These are phyloP conservation scores for Neodidymelliopsis sp. DNA, from an alignment of 2,329 filamentous ascomycete genomes.

Conservation along the genomic window DNA sequence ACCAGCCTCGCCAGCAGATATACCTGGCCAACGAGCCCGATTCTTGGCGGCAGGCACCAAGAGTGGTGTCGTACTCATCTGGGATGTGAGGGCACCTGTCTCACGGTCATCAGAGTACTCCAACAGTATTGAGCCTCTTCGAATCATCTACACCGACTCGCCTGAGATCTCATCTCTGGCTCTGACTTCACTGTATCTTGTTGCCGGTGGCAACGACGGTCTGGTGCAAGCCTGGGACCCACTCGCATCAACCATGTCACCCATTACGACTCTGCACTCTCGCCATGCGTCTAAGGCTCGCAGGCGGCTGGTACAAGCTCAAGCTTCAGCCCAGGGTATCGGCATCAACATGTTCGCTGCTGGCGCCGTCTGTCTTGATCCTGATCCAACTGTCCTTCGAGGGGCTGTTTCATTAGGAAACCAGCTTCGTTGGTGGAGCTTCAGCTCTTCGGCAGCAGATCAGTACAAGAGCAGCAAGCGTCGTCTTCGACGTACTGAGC, in stretches of 20 bases:
- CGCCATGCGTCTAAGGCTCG: constrained; percentile 83
- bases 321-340: constrained; percentile 70
- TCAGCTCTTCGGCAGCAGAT: constrained; percentile 79
- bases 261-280: constrained; percentile 86
- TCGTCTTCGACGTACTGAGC: constrained; percentile 73
- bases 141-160: constrained; percentile 87
- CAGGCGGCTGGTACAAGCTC: constrained; percentile 73
- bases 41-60: constrained; percentile 83
- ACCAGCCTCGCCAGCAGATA: constrained; percentile 61
- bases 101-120: constrained; percentile 62
- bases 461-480: constrained; percentile 80
- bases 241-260: constrained; percentile 78
- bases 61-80: constrained; percentile 77
- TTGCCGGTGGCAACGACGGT: constrained; percentile 93
- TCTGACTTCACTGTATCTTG: constrained; percentile 83
- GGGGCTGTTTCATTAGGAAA: constrained; percentile 88
- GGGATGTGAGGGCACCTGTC: constrained; percentile 78
- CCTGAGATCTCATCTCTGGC: constrained; percentile 85
- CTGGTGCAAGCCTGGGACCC: constrained; percentile 97
- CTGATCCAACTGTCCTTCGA: constrained; percentile 83
- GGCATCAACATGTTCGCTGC: constrained; percentile 82
- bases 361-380: constrained; percentile 84
- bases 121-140: constrained; percentile 73
- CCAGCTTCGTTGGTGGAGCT: constrained; percentile 91
- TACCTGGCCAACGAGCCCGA: constrained; percentile 85